Evolutionary conservation across 2,329 filamentous ascomycete genomes (phyloP), one percentile per base, ranked within the genome.

Genomic region (Nemania sp.): DNA sequence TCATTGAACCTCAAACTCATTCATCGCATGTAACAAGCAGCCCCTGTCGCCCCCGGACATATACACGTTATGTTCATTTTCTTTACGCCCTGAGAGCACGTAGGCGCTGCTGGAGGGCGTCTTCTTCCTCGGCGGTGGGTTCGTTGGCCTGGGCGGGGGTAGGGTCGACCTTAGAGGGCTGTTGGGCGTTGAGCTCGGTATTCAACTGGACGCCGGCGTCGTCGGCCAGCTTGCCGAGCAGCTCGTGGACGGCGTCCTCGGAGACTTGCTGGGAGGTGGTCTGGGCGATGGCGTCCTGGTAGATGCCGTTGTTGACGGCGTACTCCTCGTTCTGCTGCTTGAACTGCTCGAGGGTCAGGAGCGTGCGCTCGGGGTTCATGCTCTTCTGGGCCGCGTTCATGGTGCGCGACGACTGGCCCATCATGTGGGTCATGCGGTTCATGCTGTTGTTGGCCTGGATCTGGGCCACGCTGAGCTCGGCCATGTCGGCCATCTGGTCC

Each of bases 161-260:
- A 6, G 86, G 81, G 41, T 86, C 84, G 22, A 79, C 78, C 64
- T 78, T 80, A 60, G 78, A 78, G 19, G 81, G 77, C 34, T 77
- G 79, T 2, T 80, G 79, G 52, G 77, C 70, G 65, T 75, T 80
- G 59, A 96, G 84, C 73, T 94, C 89, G 68, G 88, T 82, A 62
- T 84, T 84, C 57, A 96, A 77, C 72, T 94, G 89, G 47, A 96
- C 83, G 49, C 91, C 91, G 8, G 89, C 90, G 71, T 95, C 91
- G 70, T 96, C 91, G 59, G 91, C 91, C 37, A 94, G 83, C 74
- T 95, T 89, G 60, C 84, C 87, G 73, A 96, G 88, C 58, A 96
- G 75, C 62, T 90, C 86, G 71, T 96, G 91, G 2, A 96, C 90
- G 62, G 92, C 90, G 63, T 95, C 91, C 69, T 96, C 73, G 76